Conservation (phyloP, 2,329 filamentous ascomycete genomes). For the Colletotrichum phormii region DNA sequence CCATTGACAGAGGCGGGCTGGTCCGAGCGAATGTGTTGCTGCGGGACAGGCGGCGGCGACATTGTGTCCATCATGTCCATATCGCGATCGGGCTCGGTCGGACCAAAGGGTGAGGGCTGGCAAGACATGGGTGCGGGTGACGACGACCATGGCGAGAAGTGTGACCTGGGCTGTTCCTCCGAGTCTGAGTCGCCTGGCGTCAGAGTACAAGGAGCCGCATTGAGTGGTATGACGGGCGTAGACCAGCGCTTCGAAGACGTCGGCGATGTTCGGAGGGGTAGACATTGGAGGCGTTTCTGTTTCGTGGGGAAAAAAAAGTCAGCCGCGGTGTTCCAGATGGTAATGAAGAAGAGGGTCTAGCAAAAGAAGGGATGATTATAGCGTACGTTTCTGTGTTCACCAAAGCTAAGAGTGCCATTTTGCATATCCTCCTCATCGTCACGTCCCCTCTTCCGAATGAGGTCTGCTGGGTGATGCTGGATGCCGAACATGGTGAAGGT, state of each 20-base stretch:
- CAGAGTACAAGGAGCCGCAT: constrained; percentile 42
- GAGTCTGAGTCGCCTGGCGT: constrained; percentile 54
- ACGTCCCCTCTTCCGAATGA: constrained; percentile 28
- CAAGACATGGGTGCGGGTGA: constrained; percentile 39
- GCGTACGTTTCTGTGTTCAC: constrained; percentile 63
- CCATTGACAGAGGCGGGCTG: constrained; percentile 46
- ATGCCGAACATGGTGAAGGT: constrained; percentile 22
- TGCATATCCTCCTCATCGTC: constrained; percentile 59
- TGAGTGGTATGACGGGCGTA: constrained; percentile 29
- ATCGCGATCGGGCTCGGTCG: constrained; percentile 50
- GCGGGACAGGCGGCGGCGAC: constrained; percentile 44
- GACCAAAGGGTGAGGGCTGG: constrained; percentile 39
- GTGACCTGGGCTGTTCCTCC: constrained; percentile 50
- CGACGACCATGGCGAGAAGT: constrained; percentile 49
- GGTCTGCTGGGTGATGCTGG: constrained; percentile 17
- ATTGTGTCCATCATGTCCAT: constrained; percentile 59
- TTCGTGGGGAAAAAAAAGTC: neutral
- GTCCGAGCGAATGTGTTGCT: constrained; percentile 40
- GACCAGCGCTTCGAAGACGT: constrained; percentile 46
- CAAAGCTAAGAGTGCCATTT: constrained; percentile 54
- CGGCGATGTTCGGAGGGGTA: constrained; percentile 62
- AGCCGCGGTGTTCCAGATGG: neutral
- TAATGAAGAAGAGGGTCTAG: neutral
- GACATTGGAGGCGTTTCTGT: constrained; percentile 66
- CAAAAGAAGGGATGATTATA: neutral